phyloP scores from a whole-genome alignment of 176 grass and related monocot species.

The Oryza coarctata region DNA sequence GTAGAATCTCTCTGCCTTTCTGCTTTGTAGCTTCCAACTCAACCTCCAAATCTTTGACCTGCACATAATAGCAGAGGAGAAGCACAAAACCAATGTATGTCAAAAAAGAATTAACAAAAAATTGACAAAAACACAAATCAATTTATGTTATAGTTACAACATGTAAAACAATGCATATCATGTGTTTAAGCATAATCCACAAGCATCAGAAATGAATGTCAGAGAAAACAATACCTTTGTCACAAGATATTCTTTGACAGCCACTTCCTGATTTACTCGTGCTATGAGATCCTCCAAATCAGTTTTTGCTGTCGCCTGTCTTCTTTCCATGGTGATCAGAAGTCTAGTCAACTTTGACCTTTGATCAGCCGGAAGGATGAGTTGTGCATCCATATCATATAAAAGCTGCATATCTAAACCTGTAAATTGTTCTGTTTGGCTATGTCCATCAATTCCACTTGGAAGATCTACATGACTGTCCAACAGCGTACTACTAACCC shows the following conservation, averaged over 20 bases:
- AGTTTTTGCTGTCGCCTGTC: conserved; percentile 75
- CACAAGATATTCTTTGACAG: conserved; percentile 94
- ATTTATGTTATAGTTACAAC: neutral
- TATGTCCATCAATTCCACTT: conserved; percentile 56
- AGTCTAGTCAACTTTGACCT: conserved; percentile 79
- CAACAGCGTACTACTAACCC: conserved; percentile 61
- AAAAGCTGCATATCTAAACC: conserved; percentile 56
- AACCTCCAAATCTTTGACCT: conserved; percentile 99
- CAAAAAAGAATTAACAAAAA: conserved; percentile 14
- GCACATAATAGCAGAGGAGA: conserved; percentile 4
- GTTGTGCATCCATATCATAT: conserved; percentile 59
- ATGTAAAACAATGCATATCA: conserved; percentile 6
- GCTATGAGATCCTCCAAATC: conserved; percentile 99
- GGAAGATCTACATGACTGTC: conserved; percentile 66
- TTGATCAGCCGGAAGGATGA: conserved; percentile 89
- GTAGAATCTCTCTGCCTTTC: conserved; percentile 81
- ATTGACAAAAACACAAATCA: neutral
- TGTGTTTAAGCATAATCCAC: conserved; percentile 14
- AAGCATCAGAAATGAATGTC: conserved; percentile 10
- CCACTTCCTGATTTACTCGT: conserved; percentile 87
- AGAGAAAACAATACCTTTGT: conserved; percentile 73
- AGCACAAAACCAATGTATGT: neutral
- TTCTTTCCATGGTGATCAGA: conserved; percentile 80
- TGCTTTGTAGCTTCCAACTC: conserved; percentile 92
- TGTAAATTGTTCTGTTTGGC: conserved; percentile 51